These are phyloP conservation scores for Polyporus arcularius DNA, from an alignment of 768 basidiomycete species.

Conservation along the genomic window DNA sequence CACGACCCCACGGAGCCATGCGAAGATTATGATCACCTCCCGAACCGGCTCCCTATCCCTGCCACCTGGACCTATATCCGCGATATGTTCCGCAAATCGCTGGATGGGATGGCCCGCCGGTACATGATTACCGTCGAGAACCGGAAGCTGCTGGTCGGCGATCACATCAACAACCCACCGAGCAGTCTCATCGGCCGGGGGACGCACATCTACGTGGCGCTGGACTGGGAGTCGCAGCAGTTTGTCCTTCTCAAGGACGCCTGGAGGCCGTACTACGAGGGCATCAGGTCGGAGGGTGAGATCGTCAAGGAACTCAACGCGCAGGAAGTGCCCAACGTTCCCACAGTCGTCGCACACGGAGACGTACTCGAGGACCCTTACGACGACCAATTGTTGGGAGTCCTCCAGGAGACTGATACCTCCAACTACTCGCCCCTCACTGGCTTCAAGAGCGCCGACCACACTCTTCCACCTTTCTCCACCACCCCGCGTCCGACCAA, in stretches of 20 bases:
- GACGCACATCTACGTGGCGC: constrained; percentile 14
- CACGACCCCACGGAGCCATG: too few species aligned
- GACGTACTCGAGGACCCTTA: background rate
- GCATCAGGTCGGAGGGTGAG: background rate
- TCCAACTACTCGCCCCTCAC: background rate
- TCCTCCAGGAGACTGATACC: background rate
- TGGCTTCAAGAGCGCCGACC: background rate
- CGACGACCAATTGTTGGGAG: too few species aligned
- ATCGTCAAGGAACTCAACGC: background rate
- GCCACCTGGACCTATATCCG: too few species aligned
- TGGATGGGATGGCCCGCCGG: too few species aligned
- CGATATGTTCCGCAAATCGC: too few species aligned
- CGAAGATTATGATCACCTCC: too few species aligned
- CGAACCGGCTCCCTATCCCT: too few species aligned
- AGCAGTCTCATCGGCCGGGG: constrained; percentile 4
- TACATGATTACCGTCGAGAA: too few species aligned
- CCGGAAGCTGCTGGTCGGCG: too few species aligned
- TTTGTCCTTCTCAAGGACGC: constrained; percentile 17
- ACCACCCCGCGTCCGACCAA: too few species aligned
- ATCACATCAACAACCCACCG: background rate
- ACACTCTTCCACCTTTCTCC: too few species aligned
- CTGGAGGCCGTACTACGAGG: constrained; percentile 6
- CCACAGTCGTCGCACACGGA: background rate
- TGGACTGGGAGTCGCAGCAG: constrained; percentile 1
- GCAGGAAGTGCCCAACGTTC: background rate